Conservation (phyloP, 495 filamentous ascomycete genomes). For the Tuber magnatum region DNA sequence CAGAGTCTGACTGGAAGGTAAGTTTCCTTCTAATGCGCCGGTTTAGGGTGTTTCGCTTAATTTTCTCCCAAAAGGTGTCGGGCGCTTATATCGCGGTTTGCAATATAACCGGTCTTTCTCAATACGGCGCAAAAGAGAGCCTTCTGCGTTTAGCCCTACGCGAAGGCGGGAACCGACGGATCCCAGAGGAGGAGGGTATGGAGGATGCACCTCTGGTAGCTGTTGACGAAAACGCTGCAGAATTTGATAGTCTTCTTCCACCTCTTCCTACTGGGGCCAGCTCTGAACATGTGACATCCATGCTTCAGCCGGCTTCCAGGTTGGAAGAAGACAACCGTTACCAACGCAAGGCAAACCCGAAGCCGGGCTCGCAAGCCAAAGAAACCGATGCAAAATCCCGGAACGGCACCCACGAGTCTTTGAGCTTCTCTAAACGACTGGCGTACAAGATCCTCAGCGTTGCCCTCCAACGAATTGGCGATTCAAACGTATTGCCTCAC, state of each 20-base stretch:
- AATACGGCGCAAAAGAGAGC: conserved; percentile 52
- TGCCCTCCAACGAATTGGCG: conserved; percentile 54
- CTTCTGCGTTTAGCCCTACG: conserved; percentile 42
- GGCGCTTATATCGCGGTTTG: conserved; percentile 54
- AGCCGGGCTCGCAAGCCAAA: neutral
- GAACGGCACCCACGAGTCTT: conserved; percentile 28
- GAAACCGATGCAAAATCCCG: conserved; percentile 5
- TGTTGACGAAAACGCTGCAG: conserved; percentile 22
- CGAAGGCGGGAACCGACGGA: conserved; percentile 22
- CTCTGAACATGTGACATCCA: conserved; percentile 32
- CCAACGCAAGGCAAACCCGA: neutral
- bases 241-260: conserved; percentile 37
- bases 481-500: conserved; percentile 59
- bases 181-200: conserved; percentile 22
- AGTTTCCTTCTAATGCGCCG: neutral
- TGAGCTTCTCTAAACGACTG: conserved; percentile 34
- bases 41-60: neutral
- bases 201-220: conserved; percentile 18
- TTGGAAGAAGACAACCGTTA: conserved; percentile 16
- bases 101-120: conserved; percentile 57
- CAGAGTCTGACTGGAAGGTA: conserved; percentile 48
- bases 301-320: conserved; percentile 26
- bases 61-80: conserved; percentile 41
- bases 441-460: conserved; percentile 41
- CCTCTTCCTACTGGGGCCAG: conserved; percentile 31